phyloP scores from a whole-genome alignment of 257 asterid genomes.

The Solanum pennellii region DNA sequence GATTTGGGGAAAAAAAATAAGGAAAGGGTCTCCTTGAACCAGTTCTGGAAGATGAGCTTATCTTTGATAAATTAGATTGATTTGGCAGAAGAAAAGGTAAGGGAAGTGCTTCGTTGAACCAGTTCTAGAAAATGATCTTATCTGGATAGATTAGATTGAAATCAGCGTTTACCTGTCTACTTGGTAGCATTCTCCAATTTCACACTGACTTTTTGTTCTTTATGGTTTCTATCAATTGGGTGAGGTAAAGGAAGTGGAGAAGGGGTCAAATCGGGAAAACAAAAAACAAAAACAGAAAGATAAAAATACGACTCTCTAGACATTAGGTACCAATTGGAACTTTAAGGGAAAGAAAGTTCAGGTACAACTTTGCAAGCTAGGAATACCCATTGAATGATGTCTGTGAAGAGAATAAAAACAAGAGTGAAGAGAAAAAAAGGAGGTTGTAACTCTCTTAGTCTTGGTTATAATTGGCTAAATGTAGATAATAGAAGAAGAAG shows the following conservation, averaged over 20 bases:
- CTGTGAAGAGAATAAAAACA: not conserved
- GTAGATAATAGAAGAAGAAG: not conserved
- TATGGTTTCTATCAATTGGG: not conserved
- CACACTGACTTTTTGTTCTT: not conserved
- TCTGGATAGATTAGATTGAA: not conserved
- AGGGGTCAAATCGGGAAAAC: not conserved
- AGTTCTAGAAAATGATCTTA: not conserved
- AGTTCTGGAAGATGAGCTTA: not conserved
- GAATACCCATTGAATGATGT: not conserved
- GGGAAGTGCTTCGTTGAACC: not conserved
- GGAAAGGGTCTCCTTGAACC: not conserved
- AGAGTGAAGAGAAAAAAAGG: not conserved
- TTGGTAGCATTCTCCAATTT: not conserved
- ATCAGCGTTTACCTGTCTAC: not conserved
- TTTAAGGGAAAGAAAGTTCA: not conserved
- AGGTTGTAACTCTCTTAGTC: not conserved
- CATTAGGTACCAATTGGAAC: not conserved
- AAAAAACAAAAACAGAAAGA: not conserved
- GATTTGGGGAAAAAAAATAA: not conserved
- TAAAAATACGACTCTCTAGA: not conserved
- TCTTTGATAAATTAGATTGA: not conserved
- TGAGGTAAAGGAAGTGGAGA: not conserved
- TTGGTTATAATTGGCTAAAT: not conserved
- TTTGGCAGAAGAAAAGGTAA: not conserved
- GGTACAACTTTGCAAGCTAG: not conserved